phyloP scores from a whole-genome alignment of 306 rosid genomes.

The Trifolium repens region DNA sequence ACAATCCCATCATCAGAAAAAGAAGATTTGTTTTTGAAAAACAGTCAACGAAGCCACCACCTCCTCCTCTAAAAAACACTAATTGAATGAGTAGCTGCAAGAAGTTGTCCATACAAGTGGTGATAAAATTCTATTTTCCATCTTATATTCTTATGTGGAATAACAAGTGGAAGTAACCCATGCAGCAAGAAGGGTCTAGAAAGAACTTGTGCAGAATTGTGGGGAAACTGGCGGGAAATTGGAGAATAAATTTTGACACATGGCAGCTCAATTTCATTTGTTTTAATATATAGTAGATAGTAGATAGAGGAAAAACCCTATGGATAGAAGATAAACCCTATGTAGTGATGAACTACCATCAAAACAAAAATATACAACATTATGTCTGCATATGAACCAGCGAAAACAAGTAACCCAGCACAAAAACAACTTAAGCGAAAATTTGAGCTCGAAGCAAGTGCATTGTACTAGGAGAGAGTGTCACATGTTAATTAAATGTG shows the following conservation, averaged over 20 bases:
- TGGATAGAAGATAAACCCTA: background rate
- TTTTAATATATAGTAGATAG: background rate
- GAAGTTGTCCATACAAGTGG: constrained; percentile 25
- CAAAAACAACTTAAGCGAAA: background rate
- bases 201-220: background rate
- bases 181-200: background rate
- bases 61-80: background rate
- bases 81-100: constrained; percentile 9
- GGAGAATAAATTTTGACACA: background rate
- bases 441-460: background rate
- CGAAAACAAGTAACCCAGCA: background rate
- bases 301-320: background rate
- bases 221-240: background rate
- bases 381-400: background rate
- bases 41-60: background rate
- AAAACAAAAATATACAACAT: background rate
- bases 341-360: background rate
- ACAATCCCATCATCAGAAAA: background rate
- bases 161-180: background rate
- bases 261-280: background rate
- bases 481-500: background rate
- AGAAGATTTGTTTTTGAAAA: background rate
- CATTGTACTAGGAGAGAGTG: background rate
- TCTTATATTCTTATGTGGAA: background rate
- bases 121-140: background rate